Evolutionary conservation across 202 grass and related monocot species (phyloP).

Genomic region (Saccharum hybrid): DNA sequence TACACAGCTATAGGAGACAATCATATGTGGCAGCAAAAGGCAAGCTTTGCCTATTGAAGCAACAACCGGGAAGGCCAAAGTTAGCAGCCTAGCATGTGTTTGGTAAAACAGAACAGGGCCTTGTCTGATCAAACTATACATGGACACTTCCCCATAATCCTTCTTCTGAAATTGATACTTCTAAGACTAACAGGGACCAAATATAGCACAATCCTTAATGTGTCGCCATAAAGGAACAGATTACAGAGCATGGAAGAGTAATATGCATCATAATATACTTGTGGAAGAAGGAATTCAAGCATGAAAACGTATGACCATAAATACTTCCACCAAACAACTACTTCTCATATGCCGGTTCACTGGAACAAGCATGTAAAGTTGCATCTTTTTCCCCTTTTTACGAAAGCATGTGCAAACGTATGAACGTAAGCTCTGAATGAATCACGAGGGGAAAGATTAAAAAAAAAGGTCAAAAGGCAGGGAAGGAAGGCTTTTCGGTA

Average conservation of each 20-base stretch:
- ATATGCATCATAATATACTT: conserved; percentile 13
- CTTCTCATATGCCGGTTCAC: background rate
- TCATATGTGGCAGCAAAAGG: conserved; percentile 42
- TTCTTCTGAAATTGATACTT: conserved; percentile 20
- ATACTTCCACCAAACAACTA: conserved; percentile 7
- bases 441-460: conserved; percentile 21
- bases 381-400: background rate
- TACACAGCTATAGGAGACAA: conserved; percentile 36
- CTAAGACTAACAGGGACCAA: conserved; percentile 20
- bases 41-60: conserved; percentile 37
- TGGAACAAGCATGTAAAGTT: conserved; percentile 33
- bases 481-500: background rate
- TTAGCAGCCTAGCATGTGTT: conserved; percentile 29
- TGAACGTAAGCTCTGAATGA: conserved; percentile 31
- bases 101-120: conserved; percentile 33
- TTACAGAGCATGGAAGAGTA: conserved; percentile 12
- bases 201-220: conserved; percentile 1
- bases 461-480: conserved; percentile 9
- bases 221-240: conserved; percentile 37
- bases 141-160: conserved; percentile 27
- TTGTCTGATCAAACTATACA: conserved; percentile 37
- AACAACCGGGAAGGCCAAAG: conserved; percentile 36
- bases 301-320: background rate
- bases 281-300: conserved; percentile 6
- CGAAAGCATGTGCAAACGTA: conserved; percentile 13